A percentile compares a stretch with the other conserved stretches of the same genome.
Conservation (phyloP, 2,329 filamentous ascomycete species). For the Simplicillium sp. region DNA sequence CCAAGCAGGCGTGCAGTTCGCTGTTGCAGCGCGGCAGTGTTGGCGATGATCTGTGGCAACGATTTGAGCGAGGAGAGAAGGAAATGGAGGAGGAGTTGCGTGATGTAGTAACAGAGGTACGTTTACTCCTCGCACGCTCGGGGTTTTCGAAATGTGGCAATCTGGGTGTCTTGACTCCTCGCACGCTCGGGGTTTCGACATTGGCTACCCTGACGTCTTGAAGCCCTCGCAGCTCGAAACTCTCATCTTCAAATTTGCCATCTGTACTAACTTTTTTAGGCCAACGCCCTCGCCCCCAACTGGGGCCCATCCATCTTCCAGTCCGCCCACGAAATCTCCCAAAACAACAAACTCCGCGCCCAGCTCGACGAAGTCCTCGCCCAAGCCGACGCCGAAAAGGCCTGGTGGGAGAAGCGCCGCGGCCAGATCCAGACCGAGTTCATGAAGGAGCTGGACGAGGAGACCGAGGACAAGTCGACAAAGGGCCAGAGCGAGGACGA, state of each 20-base stretch:
- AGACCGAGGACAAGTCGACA: slow-evolving; percentile 33
- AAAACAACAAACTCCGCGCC: slow-evolving; percentile 69
- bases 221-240: no score
- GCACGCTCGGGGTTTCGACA: no score
- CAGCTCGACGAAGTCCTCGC: slow-evolving; percentile 66
- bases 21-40: slow-evolving; percentile 86
- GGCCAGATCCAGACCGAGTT: slow-evolving; percentile 65
- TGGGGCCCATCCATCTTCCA: slow-evolving; percentile 98
- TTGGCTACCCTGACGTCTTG: no score
- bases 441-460: slow-evolving; percentile 74
- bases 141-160: no score
- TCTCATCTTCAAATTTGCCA: slow-evolving; percentile 1
- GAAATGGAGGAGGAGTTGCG: slow-evolving; percentile 95
- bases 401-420: slow-evolving; percentile 87
- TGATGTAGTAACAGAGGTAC: slow-evolving; percentile 86
- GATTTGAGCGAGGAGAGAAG: slow-evolving; percentile 85
- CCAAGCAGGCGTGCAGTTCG: slow-evolving; percentile 78
- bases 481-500: slow-evolving; percentile 26
- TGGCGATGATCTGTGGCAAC: slow-evolving; percentile 91
- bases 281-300: slow-evolving; percentile 77
- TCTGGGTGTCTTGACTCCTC: no score
- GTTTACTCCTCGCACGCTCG: slow-evolving; percentile 14
- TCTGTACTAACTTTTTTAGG: slow-evolving; percentile 39
- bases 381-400: slow-evolving; percentile 64
- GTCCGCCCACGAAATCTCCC: slow-evolving; percentile 89